Conservation (phyloP, 208 protist genomes). For the Lotmaria passim region DNA sequence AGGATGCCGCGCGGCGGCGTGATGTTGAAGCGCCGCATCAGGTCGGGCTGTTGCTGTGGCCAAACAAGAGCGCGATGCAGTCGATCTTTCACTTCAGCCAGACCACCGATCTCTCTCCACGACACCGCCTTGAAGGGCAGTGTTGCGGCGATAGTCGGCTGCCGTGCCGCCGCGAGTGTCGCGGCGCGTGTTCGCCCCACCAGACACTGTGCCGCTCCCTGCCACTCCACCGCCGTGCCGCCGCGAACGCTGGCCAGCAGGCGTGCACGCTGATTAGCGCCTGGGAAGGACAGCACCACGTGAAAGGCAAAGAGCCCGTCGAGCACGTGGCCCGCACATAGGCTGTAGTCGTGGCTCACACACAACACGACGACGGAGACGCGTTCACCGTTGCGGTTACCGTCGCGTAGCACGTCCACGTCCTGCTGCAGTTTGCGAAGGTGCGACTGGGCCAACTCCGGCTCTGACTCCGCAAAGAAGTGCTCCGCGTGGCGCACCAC, state of each 20-base stretch:
- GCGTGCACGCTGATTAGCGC: conserved; percentile 44
- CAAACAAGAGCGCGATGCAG: conserved; percentile 99
- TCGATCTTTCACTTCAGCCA: conserved; percentile 97
- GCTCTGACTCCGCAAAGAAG: conserved; percentile 53
- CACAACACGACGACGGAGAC: conserved; percentile 59
- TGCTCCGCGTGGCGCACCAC: conserved; percentile 41
- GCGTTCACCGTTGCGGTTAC: conserved; percentile 27
- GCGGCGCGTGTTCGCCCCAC: conserved; percentile 61
- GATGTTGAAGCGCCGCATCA: conserved; percentile 98
- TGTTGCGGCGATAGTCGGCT: conserved; percentile 10
- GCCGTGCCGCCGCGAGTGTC: conserved; percentile 53
- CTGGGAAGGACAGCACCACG: conserved; percentile 50
- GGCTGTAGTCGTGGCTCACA: conserved; percentile 39
- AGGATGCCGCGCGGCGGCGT: conserved; percentile 93
- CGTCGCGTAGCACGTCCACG: conserved; percentile 26
- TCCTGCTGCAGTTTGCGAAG: conserved; percentile 39
- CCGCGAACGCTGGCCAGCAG: conserved; percentile 60
- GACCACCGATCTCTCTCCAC: conserved; percentile 99
- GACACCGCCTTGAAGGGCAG: conserved; percentile 71
- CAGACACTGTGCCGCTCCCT: conserved; percentile 50
- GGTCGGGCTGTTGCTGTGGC: conserved; percentile 98
- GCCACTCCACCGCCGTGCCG: conserved; percentile 31
- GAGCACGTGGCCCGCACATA: conserved; percentile 37
- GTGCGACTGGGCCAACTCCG: conserved; percentile 40
- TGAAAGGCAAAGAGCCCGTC: conserved; percentile 49